Conservation (phyloP, 306 rosid genomes). For the Castanopsis chinensis region DNA sequence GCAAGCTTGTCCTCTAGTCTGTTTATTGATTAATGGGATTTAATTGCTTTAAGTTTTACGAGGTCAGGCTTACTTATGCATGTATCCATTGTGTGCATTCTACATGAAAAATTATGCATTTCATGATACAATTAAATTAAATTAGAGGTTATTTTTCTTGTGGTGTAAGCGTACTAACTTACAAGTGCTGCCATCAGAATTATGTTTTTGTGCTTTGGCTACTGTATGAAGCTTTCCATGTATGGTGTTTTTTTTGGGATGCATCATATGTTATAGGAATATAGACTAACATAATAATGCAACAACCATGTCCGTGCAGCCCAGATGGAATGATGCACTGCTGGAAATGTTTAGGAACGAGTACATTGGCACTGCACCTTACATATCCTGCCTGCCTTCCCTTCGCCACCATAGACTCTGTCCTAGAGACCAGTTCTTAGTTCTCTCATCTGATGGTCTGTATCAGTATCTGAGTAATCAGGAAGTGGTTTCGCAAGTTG, state of each 20-base stretch:
- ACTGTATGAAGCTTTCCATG: conserved; percentile 1
- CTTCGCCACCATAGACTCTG: conserved; percentile 84
- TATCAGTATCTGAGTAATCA: conserved; percentile 93
- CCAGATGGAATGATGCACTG: conserved; percentile 82
- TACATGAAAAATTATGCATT: neutral
- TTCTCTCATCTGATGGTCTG: conserved; percentile 95
- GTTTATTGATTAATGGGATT: neutral
- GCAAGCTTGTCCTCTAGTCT: neutral
- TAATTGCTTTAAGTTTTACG: neutral
- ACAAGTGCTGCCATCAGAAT: conserved; percentile 1
- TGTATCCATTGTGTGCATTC: neutral
- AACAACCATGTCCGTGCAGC: conserved; percentile 57
- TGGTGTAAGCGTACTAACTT: neutral
- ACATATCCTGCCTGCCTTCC: conserved; percentile 91
- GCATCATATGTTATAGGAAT: conserved; percentile 4
- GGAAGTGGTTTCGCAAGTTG: conserved; percentile 95
- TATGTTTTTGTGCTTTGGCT: conserved; percentile 14
- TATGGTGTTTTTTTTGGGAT: conserved; percentile 17
- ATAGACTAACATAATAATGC: conserved; percentile 24
- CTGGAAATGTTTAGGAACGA: conserved; percentile 96
- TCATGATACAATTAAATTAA: neutral
- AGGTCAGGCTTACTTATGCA: neutral
- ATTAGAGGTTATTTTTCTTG: neutral
- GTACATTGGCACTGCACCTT: conserved; percentile 90
- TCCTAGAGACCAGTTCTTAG: conserved; percentile 84